Percentiles rank a stretch among this genome's conserved stretches.
phyloP scores from a whole-genome alignment of 164 flowering plant species.

The Chimonanthus salicifolius region DNA sequence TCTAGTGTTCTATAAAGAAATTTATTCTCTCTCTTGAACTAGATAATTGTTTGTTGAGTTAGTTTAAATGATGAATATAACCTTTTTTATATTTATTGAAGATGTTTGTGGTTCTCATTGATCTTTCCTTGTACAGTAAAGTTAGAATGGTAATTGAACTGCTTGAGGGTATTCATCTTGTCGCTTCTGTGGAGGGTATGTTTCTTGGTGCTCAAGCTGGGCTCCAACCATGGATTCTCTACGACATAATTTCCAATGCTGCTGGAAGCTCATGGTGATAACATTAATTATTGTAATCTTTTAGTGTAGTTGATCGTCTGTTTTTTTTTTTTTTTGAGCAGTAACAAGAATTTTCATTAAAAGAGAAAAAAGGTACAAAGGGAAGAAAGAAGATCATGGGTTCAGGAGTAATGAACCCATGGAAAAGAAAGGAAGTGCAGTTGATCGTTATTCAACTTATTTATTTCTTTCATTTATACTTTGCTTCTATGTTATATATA shows the following conservation, averaged over 20 bases:
- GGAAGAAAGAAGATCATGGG: too few species aligned
- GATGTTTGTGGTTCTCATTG: background rate
- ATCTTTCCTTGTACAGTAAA: slow-evolving; percentile 57
- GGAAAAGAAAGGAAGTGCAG: too few species aligned
- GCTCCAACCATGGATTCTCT: slow-evolving; percentile 81
- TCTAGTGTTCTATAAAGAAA: background rate
- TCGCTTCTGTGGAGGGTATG: slow-evolving; percentile 83
- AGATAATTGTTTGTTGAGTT: background rate
- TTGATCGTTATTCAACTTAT: too few species aligned
- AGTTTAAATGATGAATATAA: slow-evolving; percentile 5
- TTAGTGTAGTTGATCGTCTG: background rate
- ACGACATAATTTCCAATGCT: slow-evolving; percentile 92
- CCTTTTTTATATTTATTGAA: background rate
- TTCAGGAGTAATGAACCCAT: too few species aligned
- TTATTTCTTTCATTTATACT: too few species aligned
- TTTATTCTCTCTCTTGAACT: background rate
- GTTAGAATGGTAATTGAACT: slow-evolving; percentile 68
- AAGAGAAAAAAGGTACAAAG: too few species aligned
- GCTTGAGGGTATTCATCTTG: slow-evolving; percentile 87
- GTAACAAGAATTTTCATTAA: too few species aligned
- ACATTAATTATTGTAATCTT: background rate
- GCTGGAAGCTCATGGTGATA: slow-evolving; percentile 96
- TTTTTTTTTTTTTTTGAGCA: too few species aligned
- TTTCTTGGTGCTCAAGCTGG: slow-evolving; percentile 76
- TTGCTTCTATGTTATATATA: too few species aligned